Base-by-base conservation (phyloP, 768 basidiomycete genomes). In the Leccinum broughii region DNA sequence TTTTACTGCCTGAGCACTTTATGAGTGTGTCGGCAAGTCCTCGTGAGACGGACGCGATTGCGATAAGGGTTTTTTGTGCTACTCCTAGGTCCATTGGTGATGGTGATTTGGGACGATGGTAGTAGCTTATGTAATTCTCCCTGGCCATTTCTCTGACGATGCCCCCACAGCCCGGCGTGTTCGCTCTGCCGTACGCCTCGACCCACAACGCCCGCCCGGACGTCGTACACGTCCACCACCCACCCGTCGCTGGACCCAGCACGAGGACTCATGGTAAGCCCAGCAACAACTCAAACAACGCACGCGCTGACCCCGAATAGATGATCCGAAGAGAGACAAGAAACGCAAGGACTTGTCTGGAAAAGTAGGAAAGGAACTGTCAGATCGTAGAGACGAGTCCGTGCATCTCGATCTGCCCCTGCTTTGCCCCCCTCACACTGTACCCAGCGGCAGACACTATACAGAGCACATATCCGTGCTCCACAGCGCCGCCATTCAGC, bases 381-480 rank as follows among this genome's bases (percentile, higher is more conserved):
- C 72, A 68, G 90, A 92, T 73, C 80, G 89, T 60, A 77, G 88
- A 65, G 89, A 91, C 71, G 89, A 91, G 90, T 90, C 67, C 69
- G 83, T 79, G 4, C 32, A 5, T n/a, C 55, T 17, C 35, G 26
- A 13, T 15, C 17, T 56, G 59, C 51, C 24, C 39, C 61, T 55
- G 52, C 50, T 41, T 51, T 62, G 37, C 41, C 41, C 15, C 51
- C 55, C 66, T 70, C 58, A 69, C 49, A 26, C 24, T 34, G n/a
- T 14, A 49, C 41, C n/a, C 63, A 89, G 87, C 64, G 81, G 80
- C 37, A 80, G 87, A 37, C 81, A 88, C 66, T 85, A 82, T 74
- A 75, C 81, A 50, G 89, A 92, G 71, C 82, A 76, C 55, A 83
- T 90, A 49, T 79, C 82, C 3, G 78, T 78, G 3, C 79, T 91